A percentile compares a stretch with the other conserved stretches of the same genome.
Conservation (phyloP, 257 asterid genomes). For the Fraxinus pennsylvanica region DNA sequence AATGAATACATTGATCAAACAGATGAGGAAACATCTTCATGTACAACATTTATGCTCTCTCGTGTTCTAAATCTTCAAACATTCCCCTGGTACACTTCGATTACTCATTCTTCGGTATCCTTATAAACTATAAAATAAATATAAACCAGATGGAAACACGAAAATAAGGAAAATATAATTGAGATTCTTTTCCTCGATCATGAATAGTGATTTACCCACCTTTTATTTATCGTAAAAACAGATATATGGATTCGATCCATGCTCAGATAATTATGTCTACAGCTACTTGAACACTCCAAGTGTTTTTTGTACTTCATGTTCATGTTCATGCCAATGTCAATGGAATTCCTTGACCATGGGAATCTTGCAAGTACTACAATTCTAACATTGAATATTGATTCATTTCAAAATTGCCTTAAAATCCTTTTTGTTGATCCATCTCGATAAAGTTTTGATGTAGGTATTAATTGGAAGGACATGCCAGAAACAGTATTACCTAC, state of each 20-base stretch:
- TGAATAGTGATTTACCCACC: not conserved
- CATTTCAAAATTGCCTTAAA: not conserved
- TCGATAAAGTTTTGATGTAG: not conserved
- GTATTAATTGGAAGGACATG: constrained; percentile 8
- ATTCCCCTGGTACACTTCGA: not conserved
- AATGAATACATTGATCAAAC: not conserved
- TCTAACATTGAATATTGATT: not conserved
- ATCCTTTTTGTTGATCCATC: not conserved
- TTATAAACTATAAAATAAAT: no score
- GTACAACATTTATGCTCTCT: constrained; percentile 32
- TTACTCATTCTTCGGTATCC: not conserved
- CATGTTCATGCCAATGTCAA: constrained; percentile 38
- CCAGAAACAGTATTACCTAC: constrained; percentile 33
- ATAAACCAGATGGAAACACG: no score
- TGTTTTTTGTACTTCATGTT: constrained; percentile 34
- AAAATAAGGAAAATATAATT: not conserved
- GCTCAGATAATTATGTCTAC: constrained; percentile 26
- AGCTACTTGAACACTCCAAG: constrained; percentile 37
- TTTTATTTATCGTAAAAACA: not conserved
- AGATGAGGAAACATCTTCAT: not conserved
- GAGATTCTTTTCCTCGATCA: no score
- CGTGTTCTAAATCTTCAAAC: constrained; percentile 17
- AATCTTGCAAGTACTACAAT: constrained; percentile 27
- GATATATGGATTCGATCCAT: constrained; percentile 43
- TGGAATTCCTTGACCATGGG: constrained; percentile 27